Evolutionary conservation across 2,329 filamentous ascomycete species (phyloP), one percentile per base, ranked within the genome.

Genomic region (Basipetospora chlamydospora): DNA sequence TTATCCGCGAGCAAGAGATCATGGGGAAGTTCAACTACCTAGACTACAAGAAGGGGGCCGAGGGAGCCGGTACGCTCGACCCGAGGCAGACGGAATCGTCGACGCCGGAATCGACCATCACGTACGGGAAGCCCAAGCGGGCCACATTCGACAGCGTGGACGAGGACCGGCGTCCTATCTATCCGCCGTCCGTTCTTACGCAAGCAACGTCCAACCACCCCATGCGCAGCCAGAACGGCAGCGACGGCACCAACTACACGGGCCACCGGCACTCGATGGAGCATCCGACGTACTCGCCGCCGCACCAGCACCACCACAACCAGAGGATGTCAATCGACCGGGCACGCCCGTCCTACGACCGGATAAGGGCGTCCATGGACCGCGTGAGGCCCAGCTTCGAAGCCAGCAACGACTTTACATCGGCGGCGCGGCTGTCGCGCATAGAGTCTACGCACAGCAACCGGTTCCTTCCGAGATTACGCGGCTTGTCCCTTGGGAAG

Each of bases 201-300:
- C 70, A 74, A 31, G 75, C 74, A 30, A 88, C 81, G 22, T 35
- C 29, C 25, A 56, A 56, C 16, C 80, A 90, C 53, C 88, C 76
- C 44, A 65, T 86, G 45, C 78, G 79, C 35, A 90, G 83, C 49
- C 84, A 93, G 52, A 92, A 88, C 47, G 85, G 86, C 42, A 95
- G 87, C 59, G 87, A 94, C 56, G 88, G 85, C 42, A 95, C 90
- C 34, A 87, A 92, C 48, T 92, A 86, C 55, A 92, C 85, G 16
- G 63, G 68, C 34, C 72, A 74, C 47, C 70, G 76, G 42, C 61
- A 66, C 45, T 77, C 77, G 12, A 53, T 74, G 44, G 77, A 81
- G 6, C 16, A 31, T 8, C 11, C 41, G 53, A 37, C 5, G 13
- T 15, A n/a, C n/a, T 31, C 18, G 18, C n/a, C 26, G 13, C 28